These are phyloP conservation scores for Leucogyrophana mollusca DNA, from an alignment of 768 basidiomycete genomes.

Conservation along the genomic window DNA sequence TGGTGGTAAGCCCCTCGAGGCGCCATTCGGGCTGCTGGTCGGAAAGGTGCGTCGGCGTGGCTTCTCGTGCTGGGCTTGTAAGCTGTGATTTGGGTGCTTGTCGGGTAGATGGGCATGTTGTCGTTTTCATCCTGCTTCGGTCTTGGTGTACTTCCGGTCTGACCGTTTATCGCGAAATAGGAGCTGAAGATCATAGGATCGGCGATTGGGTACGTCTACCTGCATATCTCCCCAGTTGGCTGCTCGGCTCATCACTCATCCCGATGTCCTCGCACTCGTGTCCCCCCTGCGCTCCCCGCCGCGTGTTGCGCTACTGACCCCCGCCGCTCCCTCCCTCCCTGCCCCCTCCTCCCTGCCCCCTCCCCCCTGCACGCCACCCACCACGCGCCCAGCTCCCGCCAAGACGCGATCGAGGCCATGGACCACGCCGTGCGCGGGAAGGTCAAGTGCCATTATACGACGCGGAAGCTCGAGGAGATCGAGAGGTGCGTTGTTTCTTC, in stretches of 20 bases:
- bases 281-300: too few species aligned
- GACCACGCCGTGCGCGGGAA: conserved; percentile 41
- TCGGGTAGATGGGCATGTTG: too few species aligned
- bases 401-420: conserved; percentile 48
- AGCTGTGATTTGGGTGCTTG: too few species aligned
- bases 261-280: too few species aligned
- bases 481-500: conserved; percentile 17
- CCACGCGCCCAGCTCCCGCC: conserved; percentile 27
- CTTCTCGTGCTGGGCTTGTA: neutral
- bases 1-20: conserved; percentile 20
- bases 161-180: conserved; percentile 8
- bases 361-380: neutral
- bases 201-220: conserved; percentile 14
- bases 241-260: too few species aligned
- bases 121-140: neutral
- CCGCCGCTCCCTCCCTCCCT: neutral
- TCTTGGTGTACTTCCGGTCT: neutral
- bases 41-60: conserved; percentile 15
- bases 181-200: conserved; percentile 22
- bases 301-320: too few species aligned
- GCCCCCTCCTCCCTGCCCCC: neutral
- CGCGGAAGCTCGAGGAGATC: conserved; percentile 27
- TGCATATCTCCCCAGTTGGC: too few species aligned
- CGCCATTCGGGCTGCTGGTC: conserved; percentile 31
- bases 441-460: conserved; percentile 31